Percentiles rank a stretch among this genome's conserved stretches.
These are phyloP conservation scores for Moniliella sp. DNA, from an alignment of 1,284 basidiomycete genomes.

Conservation along the genomic window DNA sequence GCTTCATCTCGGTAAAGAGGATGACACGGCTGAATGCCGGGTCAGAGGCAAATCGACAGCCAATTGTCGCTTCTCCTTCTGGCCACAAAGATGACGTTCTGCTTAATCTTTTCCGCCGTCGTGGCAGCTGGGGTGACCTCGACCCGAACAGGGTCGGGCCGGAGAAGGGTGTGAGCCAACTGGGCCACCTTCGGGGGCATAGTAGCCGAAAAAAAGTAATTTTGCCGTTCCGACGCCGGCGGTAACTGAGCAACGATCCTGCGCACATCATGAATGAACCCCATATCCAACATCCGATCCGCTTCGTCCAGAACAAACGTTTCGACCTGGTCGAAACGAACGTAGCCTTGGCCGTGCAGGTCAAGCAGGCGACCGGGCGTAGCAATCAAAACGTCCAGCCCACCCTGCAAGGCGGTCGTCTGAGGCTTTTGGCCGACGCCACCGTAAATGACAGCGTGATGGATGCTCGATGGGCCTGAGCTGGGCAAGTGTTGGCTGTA, in stretches of 20 bases:
- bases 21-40: no score
- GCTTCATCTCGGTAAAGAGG: no score
- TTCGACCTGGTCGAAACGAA: conserved; percentile 23
- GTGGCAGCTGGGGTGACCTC: no score
- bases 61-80: no score
- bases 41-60: no score
- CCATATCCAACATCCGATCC: conserved; percentile 37
- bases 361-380: conserved; percentile 40
- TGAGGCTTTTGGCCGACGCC: conserved; percentile 37
- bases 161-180: no score
- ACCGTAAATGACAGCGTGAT: conserved; percentile 37
- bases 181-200: no score
- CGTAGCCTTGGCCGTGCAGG: conserved; percentile 31
- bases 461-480: conserved; percentile 31
- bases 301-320: conserved; percentile 39
- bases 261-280: conserved; percentile 22
- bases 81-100: no score
- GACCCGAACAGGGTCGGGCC: no score
- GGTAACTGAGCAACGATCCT: conserved; percentile 33
- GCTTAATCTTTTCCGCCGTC: no score
- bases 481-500: conserved; percentile 7
- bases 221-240: no score
- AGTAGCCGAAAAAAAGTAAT: no score
- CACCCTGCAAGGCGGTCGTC: conserved; percentile 34
- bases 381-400: conserved; percentile 37